Percentiles rank a stretch among this genome's conserved stretches.
Conservation (phyloP, 768 basidiomycete species). For the Suillus clintonianus region DNA sequence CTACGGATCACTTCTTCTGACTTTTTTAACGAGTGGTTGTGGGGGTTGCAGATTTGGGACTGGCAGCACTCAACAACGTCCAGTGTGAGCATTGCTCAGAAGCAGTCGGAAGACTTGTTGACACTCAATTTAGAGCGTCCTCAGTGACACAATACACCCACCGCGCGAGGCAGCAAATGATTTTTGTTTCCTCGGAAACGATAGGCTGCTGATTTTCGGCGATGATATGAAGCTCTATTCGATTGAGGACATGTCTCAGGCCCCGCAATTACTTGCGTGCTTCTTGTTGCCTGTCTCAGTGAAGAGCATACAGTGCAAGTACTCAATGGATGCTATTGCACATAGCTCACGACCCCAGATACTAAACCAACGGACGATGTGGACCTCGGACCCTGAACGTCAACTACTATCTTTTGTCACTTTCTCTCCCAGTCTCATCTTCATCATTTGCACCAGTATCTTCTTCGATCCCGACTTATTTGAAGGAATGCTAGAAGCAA, state of each 20-base stretch:
- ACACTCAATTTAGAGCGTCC: neutral
- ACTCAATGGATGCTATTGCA: neutral
- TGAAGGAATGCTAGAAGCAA: neutral
- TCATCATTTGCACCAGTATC: neutral
- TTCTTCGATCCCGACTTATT: neutral
- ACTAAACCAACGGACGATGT: neutral
- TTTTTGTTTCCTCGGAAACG: neutral
- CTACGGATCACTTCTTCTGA: neutral
- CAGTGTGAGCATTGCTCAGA: neutral
- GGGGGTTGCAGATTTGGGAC: neutral
- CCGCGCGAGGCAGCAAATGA: neutral
- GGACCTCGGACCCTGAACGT: neutral
- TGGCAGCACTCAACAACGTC: neutral
- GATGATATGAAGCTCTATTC: neutral
- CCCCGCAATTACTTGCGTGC: neutral
- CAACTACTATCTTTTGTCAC: neutral
- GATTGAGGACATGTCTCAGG: neutral
- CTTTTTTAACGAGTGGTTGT: neutral
- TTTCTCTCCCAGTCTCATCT: neutral
- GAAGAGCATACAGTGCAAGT: neutral
- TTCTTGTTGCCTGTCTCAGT: neutral
- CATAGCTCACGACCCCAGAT: neutral
- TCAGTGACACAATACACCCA: neutral
- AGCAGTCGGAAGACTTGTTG: neutral
- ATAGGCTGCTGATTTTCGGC: neutral